Percentiles rank a stretch among this genome's conserved stretches.
These are phyloP conservation scores for Camellia granthamiana DNA, from an alignment of 148 eudicot genomes.

Conservation along the genomic window DNA sequence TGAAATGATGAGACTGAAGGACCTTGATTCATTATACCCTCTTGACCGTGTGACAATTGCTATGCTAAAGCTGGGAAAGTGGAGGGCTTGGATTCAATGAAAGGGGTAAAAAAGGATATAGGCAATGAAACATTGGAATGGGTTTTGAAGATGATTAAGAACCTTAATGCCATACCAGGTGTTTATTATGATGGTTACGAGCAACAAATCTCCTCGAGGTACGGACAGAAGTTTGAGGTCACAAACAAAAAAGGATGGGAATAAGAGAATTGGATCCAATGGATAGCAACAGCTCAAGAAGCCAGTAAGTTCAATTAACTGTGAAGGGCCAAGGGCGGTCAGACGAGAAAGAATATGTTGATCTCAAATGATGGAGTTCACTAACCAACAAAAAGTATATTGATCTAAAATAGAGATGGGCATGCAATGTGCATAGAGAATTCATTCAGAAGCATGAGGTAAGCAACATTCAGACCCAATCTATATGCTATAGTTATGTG, in stretches of 20 bases:
- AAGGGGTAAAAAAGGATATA: background rate
- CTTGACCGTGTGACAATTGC: background rate
- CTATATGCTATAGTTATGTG: background rate
- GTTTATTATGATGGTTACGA: background rate
- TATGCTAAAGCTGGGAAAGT: background rate
- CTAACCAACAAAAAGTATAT: background rate
- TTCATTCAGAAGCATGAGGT: background rate
- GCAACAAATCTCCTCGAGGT: background rate
- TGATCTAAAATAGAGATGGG: background rate
- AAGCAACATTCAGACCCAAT: background rate
- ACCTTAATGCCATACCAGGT: background rate
- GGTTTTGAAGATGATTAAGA: background rate
- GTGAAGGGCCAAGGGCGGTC: background rate
- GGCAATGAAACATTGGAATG: background rate
- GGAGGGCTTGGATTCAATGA: background rate
- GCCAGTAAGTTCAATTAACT: background rate
- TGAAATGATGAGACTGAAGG: background rate
- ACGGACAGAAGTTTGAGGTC: background rate
- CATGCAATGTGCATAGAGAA: background rate
- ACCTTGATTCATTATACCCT: background rate
- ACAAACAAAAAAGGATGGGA: background rate
- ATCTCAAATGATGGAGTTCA: background rate
- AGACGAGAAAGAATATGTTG: background rate
- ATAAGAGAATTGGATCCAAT: background rate
- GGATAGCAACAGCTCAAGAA: background rate